These are phyloP conservation scores for Gracilaria domingensis DNA, from an alignment of 23 red algal species.

Conservation along the genomic window DNA sequence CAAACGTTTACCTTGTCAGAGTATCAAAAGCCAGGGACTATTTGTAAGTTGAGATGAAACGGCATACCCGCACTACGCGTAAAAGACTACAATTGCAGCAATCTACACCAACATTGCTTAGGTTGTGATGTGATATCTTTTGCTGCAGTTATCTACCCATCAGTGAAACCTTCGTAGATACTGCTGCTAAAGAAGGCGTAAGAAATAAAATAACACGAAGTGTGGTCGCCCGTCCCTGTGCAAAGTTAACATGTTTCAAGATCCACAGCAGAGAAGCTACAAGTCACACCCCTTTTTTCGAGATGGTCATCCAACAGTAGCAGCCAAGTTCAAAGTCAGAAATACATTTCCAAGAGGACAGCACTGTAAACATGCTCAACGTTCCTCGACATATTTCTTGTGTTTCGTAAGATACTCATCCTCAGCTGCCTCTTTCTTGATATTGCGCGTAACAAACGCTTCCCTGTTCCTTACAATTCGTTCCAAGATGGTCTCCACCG, in stretches of 20 bases:
- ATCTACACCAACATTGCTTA: background rate
- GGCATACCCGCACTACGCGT: background rate
- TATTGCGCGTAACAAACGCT: constrained; percentile 80
- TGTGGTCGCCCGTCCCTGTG: background rate
- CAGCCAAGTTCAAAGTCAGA: background rate
- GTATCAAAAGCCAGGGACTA: background rate
- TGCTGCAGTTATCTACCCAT: too few species aligned
- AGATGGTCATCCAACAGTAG: background rate
- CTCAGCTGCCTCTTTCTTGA: constrained; percentile 84
- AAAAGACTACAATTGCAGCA: background rate
- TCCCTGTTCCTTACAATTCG: constrained; percentile 92
- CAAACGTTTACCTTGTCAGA: background rate
- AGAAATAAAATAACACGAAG: background rate
- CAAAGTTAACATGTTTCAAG: constrained; percentile 7
- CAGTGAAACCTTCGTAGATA: too few species aligned
- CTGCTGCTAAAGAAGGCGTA: too few species aligned
- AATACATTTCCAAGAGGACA: background rate
- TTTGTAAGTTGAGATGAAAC: background rate
- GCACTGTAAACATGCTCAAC: constrained; percentile 35
- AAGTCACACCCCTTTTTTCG: background rate
- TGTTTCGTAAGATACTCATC: constrained; percentile 81
- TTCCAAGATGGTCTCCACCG: constrained; percentile 82
- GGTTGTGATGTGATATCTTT: too few species aligned
- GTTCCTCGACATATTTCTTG: constrained; percentile 90
- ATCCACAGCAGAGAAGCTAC: background rate